phyloP scores from a whole-genome alignment of 495 filamentous ascomycete genomes.

The Lichenothelia convexa region DNA sequence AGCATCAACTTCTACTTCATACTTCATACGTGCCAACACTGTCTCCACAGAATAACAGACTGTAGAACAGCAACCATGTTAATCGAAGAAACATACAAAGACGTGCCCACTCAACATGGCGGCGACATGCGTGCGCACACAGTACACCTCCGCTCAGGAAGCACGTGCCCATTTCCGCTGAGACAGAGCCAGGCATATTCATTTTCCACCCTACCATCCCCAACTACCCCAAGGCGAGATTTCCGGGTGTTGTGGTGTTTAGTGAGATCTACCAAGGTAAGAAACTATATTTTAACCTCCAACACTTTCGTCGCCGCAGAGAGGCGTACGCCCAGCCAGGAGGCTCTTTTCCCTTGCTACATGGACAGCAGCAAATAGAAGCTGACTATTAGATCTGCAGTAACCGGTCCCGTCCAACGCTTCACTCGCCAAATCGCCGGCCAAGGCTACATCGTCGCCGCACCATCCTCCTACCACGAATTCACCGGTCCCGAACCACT shows the following conservation, averaged over 20 bases:
- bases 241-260: conserved; percentile 81
- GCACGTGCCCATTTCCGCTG: not conserved
- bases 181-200: conserved; percentile 50
- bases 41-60: not conserved
- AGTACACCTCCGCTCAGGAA: no score
- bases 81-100: conserved; percentile 43
- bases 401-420: conserved; percentile 74
- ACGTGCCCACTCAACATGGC: conserved; percentile 47
- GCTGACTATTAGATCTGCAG: no score
- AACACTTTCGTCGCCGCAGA: no score
- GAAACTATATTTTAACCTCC: no score
- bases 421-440: conserved; percentile 86
- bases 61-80: conserved; percentile 25
- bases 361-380: no score
- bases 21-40: no score
- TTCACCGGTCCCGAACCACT: conserved; percentile 75
- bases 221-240: conserved; percentile 70
- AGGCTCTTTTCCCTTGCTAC: no score
- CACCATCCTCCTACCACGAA: conserved; percentile 83
- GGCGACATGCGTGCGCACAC: conserved; percentile 42
- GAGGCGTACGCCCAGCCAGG: no score
- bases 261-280: conserved; percentile 93
- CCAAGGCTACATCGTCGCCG: conserved; percentile 85
- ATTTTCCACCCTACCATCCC: conserved; percentile 74
- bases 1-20: no score